Evolutionary conservation across 2,329 filamentous ascomycete species (phyloP).

Genomic region (Microcyclospora tardicrescens): DNA sequence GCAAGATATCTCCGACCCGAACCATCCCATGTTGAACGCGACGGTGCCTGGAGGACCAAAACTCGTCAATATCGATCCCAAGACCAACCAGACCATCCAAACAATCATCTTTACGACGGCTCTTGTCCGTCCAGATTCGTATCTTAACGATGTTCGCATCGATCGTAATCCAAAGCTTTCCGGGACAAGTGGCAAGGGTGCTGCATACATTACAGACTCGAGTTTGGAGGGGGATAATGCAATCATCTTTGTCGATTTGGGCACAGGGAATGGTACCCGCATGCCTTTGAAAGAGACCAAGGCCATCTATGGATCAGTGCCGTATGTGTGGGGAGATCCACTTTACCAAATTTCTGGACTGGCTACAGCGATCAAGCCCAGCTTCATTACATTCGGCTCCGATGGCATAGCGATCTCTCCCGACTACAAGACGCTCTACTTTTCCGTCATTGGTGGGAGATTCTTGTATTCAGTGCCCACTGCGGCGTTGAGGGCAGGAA

Average conservation of each 20-base stretch:
- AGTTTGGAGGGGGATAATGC: slow-evolving; percentile 33
- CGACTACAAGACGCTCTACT: slow-evolving; percentile 33
- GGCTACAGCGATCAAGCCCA: slow-evolving; percentile 17
- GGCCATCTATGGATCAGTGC: slow-evolving; percentile 7
- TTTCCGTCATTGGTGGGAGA: slow-evolving; percentile 28
- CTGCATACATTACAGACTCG: slow-evolving; percentile 40
- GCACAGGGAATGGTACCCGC: slow-evolving; percentile 32
- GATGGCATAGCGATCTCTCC: slow-evolving; percentile 37
- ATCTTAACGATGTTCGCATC: slow-evolving; percentile 40
- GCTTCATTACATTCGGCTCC: slow-evolving; percentile 28
- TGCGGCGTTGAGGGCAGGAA: slow-evolving; percentile 21
- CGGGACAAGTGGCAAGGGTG: slow-evolving; percentile 24
- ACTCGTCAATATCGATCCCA: slow-evolving; percentile 33
- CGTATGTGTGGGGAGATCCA: slow-evolving; percentile 32
- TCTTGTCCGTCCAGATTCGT: slow-evolving; percentile 33
- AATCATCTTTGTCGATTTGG: slow-evolving; percentile 35
- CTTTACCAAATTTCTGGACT: slow-evolving; percentile 22
- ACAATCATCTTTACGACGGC: slow-evolving; percentile 35
- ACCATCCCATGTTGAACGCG: slow-evolving; percentile 11
- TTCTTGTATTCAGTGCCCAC: slow-evolving; percentile 33
- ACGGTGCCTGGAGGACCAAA: slow-evolving; percentile 35
- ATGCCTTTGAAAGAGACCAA: slow-evolving; percentile 31
- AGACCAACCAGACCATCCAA: slow-evolving; percentile 29
- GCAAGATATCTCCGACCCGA: slow-evolving; percentile 16
- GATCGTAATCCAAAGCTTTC: slow-evolving; percentile 31